phyloP scores from a whole-genome alignment of 2,329 filamentous ascomycete species.

The Fusarium acutatum region DNA sequence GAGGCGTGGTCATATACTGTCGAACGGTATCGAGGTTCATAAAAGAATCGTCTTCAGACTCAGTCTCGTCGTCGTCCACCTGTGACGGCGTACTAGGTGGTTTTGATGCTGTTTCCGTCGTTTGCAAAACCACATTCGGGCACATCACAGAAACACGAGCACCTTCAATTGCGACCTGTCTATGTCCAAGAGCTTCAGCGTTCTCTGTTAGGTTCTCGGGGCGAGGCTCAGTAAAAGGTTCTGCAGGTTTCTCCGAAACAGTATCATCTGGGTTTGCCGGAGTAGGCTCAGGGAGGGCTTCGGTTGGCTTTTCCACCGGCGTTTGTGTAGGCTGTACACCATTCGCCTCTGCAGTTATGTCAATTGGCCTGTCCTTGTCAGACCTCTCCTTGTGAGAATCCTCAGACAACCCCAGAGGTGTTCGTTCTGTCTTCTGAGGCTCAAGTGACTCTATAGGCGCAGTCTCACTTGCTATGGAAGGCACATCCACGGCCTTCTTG shows the following conservation, averaged over 20 bases:
- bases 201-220: neutral
- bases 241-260: neutral
- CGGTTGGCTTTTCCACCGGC: neutral
- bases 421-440: neutral
- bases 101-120: constrained; percentile 45
- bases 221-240: neutral
- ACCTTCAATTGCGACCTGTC: neutral
- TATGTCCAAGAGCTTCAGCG: neutral
- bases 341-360: neutral
- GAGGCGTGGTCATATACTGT: constrained; percentile 63
- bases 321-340: neutral
- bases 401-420: neutral
- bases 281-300: neutral
- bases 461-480: neutral
- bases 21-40: constrained; percentile 59
- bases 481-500: neutral
- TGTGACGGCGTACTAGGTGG: constrained; percentile 59
- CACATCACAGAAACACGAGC: constrained; percentile 1
- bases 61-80: constrained; percentile 61
- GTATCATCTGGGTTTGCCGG: neutral
- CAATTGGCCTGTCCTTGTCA: neutral
- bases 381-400: neutral
- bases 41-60: constrained; percentile 63
- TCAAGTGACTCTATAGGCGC: neutral
- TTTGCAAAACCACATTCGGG: constrained; percentile 37